Evolutionary conservation across 345 rosid species (phyloP).

Genomic region (Limnanthes douglasii): DNA sequence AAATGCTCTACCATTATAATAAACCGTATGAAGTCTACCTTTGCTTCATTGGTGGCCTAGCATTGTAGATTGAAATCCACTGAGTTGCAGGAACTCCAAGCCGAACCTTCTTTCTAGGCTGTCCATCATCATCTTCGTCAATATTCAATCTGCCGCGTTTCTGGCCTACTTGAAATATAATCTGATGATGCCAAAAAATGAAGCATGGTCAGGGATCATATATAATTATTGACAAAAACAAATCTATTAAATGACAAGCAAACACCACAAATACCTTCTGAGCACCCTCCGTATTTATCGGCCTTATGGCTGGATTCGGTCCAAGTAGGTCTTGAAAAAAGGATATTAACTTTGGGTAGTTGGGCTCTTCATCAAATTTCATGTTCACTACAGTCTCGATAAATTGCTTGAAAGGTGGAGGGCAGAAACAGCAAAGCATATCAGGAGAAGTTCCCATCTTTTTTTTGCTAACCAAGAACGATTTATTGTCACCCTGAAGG

Average conservation of each 20-base stretch:
- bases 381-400: slow-evolving; percentile 87
- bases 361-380: slow-evolving; percentile 94
- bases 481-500: slow-evolving; percentile 94
- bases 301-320: slow-evolving; percentile 65
- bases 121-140: slow-evolving; percentile 85
- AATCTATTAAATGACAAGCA: slow-evolving; percentile 2
- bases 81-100: slow-evolving; percentile 91
- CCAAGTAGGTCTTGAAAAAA: slow-evolving; percentile 65
- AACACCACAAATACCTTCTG: slow-evolving; percentile 41
- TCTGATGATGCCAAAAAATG: slow-evolving; percentile 20
- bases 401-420: slow-evolving; percentile 67
- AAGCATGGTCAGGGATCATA: not conserved
- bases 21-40: slow-evolving; percentile 29
- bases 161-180: slow-evolving; percentile 81
- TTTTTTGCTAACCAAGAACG: slow-evolving; percentile 93
- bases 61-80: slow-evolving; percentile 94
- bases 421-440: slow-evolving; percentile 85
- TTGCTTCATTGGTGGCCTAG: slow-evolving; percentile 94
- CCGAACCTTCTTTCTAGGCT: slow-evolving; percentile 84
- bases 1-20: not conserved
- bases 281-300: slow-evolving; percentile 95
- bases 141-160: slow-evolving; percentile 75
- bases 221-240: slow-evolving; percentile 8
- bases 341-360: slow-evolving; percentile 82
- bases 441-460: slow-evolving; percentile 93